These are phyloP conservation scores for Phytophthora agathidicida DNA, from an alignment of 352 stramenopile species.

Conservation along the genomic window DNA sequence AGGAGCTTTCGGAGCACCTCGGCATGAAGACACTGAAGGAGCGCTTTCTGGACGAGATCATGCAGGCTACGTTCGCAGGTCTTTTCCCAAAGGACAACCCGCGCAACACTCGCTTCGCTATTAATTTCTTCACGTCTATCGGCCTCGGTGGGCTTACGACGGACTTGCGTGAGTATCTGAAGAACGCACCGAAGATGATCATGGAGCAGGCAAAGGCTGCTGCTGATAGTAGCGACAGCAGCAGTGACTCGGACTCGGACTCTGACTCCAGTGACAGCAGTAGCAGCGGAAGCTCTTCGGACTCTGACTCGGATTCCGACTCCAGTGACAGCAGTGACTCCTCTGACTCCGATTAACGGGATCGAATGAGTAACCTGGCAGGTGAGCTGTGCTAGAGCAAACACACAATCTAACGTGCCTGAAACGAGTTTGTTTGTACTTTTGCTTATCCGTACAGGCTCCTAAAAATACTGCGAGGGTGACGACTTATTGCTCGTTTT, in stretches of 20 bases:
- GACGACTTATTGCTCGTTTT: constrained; percentile 5
- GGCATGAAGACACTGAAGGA: constrained; percentile 96
- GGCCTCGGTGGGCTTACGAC: constrained; percentile 98
- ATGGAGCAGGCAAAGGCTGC: constrained; percentile 70
- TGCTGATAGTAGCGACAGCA: constrained; percentile 48
- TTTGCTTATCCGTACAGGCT: constrained; percentile 18
- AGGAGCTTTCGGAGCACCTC: constrained; percentile 98
- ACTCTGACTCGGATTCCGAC: constrained; percentile 49
- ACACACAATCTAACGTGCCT: constrained; percentile 20
- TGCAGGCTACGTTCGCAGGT: constrained; percentile 92
- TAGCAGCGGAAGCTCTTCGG: constrained; percentile 36
- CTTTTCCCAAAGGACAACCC: constrained; percentile 98
- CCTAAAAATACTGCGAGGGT: constrained; percentile 36
- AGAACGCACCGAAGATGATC: constrained; percentile 96
- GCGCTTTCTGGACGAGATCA: constrained; percentile 93
- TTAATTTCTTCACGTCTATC: constrained; percentile 99
- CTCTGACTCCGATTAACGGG: constrained; percentile 54
- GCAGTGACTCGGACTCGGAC: constrained; percentile 47
- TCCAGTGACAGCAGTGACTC: constrained; percentile 45
- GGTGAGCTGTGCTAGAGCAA: constrained; percentile 21
- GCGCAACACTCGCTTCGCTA: constrained; percentile 98
- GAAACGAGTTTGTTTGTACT: constrained; percentile 32
- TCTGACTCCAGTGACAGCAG: constrained; percentile 52
- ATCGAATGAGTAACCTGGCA: constrained; percentile 1
- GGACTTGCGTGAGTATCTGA: constrained; percentile 95